Conservation (phyloP, 306 rosid species). For the Trichosanthes truncata region DNA sequence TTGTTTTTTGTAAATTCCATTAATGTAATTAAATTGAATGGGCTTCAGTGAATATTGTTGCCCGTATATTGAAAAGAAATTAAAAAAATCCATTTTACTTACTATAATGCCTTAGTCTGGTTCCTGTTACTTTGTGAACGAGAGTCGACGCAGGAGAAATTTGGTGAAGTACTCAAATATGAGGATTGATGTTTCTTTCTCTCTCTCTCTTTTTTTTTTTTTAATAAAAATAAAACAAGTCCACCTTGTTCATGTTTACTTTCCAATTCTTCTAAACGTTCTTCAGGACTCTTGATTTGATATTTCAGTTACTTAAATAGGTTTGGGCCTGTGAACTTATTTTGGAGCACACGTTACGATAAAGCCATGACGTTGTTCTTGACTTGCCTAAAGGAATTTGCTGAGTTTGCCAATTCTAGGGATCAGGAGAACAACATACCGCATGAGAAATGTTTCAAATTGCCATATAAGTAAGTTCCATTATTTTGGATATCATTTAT, state of each 20-base stretch:
- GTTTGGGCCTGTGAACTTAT: slow-evolving; percentile 97
- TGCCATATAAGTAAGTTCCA: slow-evolving; percentile 80
- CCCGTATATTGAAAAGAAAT: neutral
- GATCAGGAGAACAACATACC: slow-evolving; percentile 94
- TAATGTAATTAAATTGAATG: neutral
- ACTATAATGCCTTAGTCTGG: neutral
- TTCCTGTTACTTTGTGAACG: neutral
- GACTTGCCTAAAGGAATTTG: slow-evolving; percentile 88
- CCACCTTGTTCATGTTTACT: neutral
- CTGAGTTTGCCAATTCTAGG: slow-evolving; percentile 79
- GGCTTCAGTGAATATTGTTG: neutral
- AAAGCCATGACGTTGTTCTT: slow-evolving; percentile 84
- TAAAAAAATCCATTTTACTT: neutral
- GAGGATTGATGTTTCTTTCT: neutral
- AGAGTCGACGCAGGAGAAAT: neutral
- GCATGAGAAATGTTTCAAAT: slow-evolving; percentile 75
- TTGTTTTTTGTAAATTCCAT: neutral
- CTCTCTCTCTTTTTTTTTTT: too few species aligned
- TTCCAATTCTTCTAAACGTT: neutral
- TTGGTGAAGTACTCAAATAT: neutral
- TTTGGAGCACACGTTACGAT: slow-evolving; percentile 98
- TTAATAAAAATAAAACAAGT: neutral
- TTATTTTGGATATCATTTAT: neutral
- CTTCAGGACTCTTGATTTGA: slow-evolving; percentile 15
- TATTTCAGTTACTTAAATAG: slow-evolving; percentile 22